Percentiles rank a stretch among this genome's conserved stretches.
Evolutionary conservation across 2,329 filamentous ascomycete species (phyloP).

Genomic region (Pseudogymnoascus sp.): DNA sequence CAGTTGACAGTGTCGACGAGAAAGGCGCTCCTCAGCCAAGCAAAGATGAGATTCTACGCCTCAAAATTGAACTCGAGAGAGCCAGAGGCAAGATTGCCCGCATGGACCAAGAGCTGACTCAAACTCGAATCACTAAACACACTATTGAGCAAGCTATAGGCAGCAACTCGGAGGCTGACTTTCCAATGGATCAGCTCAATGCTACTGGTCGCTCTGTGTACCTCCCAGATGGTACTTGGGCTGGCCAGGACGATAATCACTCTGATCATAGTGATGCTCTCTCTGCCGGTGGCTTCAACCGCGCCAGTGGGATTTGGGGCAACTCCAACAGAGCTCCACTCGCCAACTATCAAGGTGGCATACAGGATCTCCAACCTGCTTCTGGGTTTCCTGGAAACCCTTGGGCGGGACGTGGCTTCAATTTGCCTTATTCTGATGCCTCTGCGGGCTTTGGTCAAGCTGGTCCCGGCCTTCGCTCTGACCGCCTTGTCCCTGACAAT

Average conservation of each 20-base stretch:
- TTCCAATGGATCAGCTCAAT: conserved; percentile 23
- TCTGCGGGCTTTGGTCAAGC: conserved; percentile 19
- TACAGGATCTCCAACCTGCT: conserved; percentile 24
- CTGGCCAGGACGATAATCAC: conserved; percentile 43
- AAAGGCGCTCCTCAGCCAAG: conserved; percentile 22
- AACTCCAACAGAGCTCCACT: conserved; percentile 36
- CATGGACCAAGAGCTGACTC: conserved; percentile 63
- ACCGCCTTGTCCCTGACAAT: conserved; percentile 25
- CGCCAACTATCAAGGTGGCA: conserved; percentile 13
- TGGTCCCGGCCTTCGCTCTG: conserved; percentile 23
- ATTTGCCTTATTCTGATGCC: conserved; percentile 26
- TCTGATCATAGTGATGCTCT: conserved; percentile 51
- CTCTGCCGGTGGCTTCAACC: conserved; percentile 44
- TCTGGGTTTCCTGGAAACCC: conserved; percentile 34
- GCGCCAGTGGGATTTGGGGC: conserved; percentile 50
- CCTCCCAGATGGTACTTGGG: conserved; percentile 43
- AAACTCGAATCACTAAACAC: conserved; percentile 52
- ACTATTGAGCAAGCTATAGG: conserved; percentile 49
- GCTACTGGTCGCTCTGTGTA: conserved; percentile 32
- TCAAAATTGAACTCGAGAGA: conserved; percentile 64
- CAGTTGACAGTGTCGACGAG: conserved; percentile 44
- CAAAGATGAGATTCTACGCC: conserved; percentile 54
- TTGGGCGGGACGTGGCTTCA: conserved; percentile 39
- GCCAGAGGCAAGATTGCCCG: conserved; percentile 63
- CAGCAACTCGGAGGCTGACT: conserved; percentile 39